Conservation (phyloP, 2,329 filamentous ascomycete genomes). For the Aspergillus latus region DNA sequence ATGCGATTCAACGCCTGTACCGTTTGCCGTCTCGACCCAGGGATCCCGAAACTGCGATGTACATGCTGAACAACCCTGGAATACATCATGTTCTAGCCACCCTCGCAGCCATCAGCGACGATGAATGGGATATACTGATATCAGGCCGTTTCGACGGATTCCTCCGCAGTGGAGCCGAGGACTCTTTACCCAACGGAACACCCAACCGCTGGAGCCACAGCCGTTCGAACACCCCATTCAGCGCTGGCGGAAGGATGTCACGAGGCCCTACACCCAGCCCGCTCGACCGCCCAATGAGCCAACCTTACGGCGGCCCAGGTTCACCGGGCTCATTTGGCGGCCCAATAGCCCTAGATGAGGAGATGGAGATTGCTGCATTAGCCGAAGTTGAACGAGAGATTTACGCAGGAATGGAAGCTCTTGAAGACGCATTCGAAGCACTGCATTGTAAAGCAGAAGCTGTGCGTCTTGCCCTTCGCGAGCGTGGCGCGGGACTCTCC, state of each 20-base stretch:
- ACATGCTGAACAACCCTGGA: slow-evolving; percentile 75
- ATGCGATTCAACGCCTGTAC: slow-evolving; percentile 83
- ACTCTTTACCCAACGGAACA: slow-evolving; percentile 33
- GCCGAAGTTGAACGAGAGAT: slow-evolving; percentile 93
- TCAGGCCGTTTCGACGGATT: slow-evolving; percentile 96
- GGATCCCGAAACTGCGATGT: slow-evolving; percentile 82
- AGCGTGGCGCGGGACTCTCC: slow-evolving; percentile 75
- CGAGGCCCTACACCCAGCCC: slow-evolving; percentile 36
- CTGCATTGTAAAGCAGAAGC: slow-evolving; percentile 82
- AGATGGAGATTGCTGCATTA: slow-evolving; percentile 84
- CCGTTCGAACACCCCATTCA: slow-evolving; percentile 36
- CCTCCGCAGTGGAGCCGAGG: slow-evolving; percentile 86
- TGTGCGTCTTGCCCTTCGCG: slow-evolving; percentile 74
- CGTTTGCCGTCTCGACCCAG: slow-evolving; percentile 70
- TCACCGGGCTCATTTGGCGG: slow-evolving; percentile 65
- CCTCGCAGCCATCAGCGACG: slow-evolving; percentile 78
- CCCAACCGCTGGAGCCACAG: slow-evolving; percentile 41
- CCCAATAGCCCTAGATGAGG: slow-evolving; percentile 86
- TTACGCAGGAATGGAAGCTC: slow-evolving; percentile 86
- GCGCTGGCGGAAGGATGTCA: slow-evolving; percentile 30
- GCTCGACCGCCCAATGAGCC: slow-evolving; percentile 44
- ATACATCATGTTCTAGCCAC: slow-evolving; percentile 87
- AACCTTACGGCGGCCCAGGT: slow-evolving; percentile 40
- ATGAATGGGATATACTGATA: slow-evolving; percentile 95
- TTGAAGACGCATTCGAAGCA: slow-evolving; percentile 91